Evolutionary conservation across 2,329 filamentous ascomycete species (phyloP).

Genomic region (Aspergillus flavus): DNA sequence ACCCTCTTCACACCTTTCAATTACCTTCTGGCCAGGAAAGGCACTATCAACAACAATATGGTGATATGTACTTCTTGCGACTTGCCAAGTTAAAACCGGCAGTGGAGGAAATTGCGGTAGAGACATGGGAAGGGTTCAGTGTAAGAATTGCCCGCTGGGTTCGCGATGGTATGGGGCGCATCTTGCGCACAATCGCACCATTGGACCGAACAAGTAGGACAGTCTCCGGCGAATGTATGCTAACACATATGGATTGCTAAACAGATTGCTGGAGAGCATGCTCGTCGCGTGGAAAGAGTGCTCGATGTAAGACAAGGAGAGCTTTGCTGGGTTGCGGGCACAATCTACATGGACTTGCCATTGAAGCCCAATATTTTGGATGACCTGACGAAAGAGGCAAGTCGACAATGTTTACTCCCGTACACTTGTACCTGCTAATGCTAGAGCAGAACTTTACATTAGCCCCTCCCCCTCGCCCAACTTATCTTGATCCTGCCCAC

Average conservation of each 20-base stretch:
- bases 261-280: slow-evolving; percentile 73
- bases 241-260: slow-evolving; percentile 8
- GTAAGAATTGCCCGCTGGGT: slow-evolving; percentile 37
- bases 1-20: slow-evolving; percentile 72
- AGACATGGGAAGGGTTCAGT: slow-evolving; percentile 75
- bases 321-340: slow-evolving; percentile 92
- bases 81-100: slow-evolving; percentile 83
- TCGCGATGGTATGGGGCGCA: neutral
- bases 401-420: slow-evolving; percentile 30
- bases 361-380: slow-evolving; percentile 95
- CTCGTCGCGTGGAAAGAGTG: slow-evolving; percentile 79
- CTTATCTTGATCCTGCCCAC: slow-evolving; percentile 65
- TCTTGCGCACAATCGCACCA: neutral
- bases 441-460: slow-evolving; percentile 76
- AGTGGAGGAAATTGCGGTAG: slow-evolving; percentile 72
- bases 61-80: slow-evolving; percentile 95
- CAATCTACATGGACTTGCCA: slow-evolving; percentile 95
- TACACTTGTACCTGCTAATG: slow-evolving; percentile 14
- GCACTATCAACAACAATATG: slow-evolving; percentile 93
- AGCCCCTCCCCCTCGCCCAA: slow-evolving; percentile 73
- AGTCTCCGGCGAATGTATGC: neutral
- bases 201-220: too few species aligned
- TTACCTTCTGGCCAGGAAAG: slow-evolving; percentile 65
- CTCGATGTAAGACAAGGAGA: slow-evolving; percentile 94
- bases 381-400: slow-evolving; percentile 88